Base-by-base conservation (phyloP, 2,329 filamentous ascomycete species). In the Fusarium secorum region DNA sequence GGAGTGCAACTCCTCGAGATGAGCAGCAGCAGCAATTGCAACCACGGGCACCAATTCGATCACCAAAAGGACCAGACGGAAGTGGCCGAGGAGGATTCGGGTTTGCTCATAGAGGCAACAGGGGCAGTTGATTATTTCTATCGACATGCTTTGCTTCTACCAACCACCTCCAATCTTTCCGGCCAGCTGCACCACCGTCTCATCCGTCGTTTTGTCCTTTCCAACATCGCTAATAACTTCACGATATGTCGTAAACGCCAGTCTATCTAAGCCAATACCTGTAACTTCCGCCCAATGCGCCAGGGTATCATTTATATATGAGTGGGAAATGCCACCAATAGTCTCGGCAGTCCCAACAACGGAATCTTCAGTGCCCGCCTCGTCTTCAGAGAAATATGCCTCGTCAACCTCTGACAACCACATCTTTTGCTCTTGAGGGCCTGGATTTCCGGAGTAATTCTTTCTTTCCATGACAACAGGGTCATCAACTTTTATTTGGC, bases 161-260 rank as follows among this genome's bases (percentile, higher is more conserved):
- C 96, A 99, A 28, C 96, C 96, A 57, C 96, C 96, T 57, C 95
- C 96, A 75, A 95, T 93, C 81, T 94, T 96, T 60, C 94, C 91
- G 49, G 95, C 95, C 77, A 99, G 85, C 77, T 96, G 94, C 64
- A 94, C 92, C 42, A 97, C 95, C 65, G 91, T 89, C 77, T 97
- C 92, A 45, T 94, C 92, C 65, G 86, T 84, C 80, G 85, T 77
- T 79, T 87, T 83, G 70, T 88, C 86, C 83, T 96, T 97, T 54
- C 96, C 96, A 45, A 99, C 94, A 79, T 98, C 94, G 82, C 95
- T 98, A 76, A 98, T 91, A 26, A 99, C 95, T 81, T 95, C 91
- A 69, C 96, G 90, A 83, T 93, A 99, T 55, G 90, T 97, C 62
- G 96, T 99, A 80, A 91, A 93, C 62, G 90, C 89, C 77, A 99